These are phyloP conservation scores for Lipomyces kockii DNA, from an alignment of 805 yeast species.

Conservation along the genomic window DNA sequence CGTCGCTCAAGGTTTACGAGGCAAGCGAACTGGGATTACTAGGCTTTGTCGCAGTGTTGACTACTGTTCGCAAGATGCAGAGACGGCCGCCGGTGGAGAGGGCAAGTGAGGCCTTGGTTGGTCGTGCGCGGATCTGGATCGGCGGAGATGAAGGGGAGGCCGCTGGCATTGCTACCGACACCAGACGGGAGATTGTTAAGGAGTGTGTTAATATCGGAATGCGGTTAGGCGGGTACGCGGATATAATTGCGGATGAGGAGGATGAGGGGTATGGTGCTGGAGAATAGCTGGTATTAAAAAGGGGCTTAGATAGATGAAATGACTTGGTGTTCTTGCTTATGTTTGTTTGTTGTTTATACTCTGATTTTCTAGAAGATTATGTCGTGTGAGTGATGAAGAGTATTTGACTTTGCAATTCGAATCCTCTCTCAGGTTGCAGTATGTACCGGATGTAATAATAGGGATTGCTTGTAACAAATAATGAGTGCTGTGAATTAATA, in stretches of 20 bases:
- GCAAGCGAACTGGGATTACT: constrained; percentile 41
- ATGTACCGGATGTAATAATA: too few relatives aligned
- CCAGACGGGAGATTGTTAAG: constrained; percentile 43
- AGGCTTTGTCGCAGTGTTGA: constrained; percentile 44
- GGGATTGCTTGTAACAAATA: too few relatives aligned
- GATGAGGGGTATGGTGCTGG: constrained; percentile 41
- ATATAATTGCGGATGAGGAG: constrained; percentile 24
- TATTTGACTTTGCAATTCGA: background rate
- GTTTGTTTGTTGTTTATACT: background rate
- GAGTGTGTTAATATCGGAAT: constrained; percentile 43
- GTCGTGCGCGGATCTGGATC: constrained; percentile 43
- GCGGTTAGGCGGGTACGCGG: constrained; percentile 42
- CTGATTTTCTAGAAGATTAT: background rate
- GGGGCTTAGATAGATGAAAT: background rate
- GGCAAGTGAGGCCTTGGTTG: constrained; percentile 26
- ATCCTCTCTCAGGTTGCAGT: too few relatives aligned
- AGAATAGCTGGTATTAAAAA: constrained; percentile 9
- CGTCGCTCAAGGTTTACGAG: constrained; percentile 24
- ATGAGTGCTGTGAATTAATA: too few relatives aligned
- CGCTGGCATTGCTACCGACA: constrained; percentile 39
- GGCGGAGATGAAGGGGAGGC: constrained; percentile 45
- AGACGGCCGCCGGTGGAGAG: constrained; percentile 27
- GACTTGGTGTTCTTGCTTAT: background rate
- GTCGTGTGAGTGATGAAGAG: background rate
- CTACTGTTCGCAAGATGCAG: constrained; percentile 35